Percentiles rank a stretch among this genome's conserved stretches.
Conservation (phyloP, 2,329 filamentous ascomycete genomes). For the Neonectria punicea region DNA sequence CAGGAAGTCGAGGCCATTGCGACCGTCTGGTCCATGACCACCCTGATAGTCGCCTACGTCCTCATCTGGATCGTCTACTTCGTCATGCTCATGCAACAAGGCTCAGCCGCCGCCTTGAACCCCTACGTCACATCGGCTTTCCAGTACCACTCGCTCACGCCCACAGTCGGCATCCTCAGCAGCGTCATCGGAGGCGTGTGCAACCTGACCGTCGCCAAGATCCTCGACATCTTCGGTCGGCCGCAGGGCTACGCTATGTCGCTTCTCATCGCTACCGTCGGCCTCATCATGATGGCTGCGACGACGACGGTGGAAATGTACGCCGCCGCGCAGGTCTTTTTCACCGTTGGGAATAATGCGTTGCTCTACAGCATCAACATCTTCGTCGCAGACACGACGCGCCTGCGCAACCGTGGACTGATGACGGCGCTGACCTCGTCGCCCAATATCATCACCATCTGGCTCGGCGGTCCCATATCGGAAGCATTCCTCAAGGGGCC, state of each 20-base stretch:
- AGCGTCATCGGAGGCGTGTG: conserved; percentile 64
- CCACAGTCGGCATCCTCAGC: conserved; percentile 61
- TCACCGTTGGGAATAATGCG: conserved; percentile 51
- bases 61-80: background rate
- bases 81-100: background rate
- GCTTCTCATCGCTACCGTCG: conserved; percentile 56
- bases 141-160: conserved; percentile 57
- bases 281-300: conserved; percentile 52
- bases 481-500: conserved; percentile 37
- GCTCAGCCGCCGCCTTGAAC: background rate
- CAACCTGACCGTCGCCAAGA: conserved; percentile 70
- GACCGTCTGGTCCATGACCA: background rate
- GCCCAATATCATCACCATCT: conserved; percentile 16
- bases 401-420: conserved; percentile 46
- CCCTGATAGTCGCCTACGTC: background rate
- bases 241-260: conserved; percentile 67
- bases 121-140: background rate
- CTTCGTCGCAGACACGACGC: conserved; percentile 46
- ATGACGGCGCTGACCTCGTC: conserved; percentile 44
- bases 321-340: background rate
- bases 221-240: conserved; percentile 71
- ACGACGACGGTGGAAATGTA: conserved; percentile 4
- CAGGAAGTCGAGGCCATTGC: background rate
- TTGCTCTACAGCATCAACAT: conserved; percentile 44
- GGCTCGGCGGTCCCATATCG: conserved; percentile 39